A percentile compares a stretch with the other conserved stretches of the same genome.
phyloP scores from a whole-genome alignment of 371 early-diverging fungal genomes.

The Syncephalastrum racemosum region DNA sequence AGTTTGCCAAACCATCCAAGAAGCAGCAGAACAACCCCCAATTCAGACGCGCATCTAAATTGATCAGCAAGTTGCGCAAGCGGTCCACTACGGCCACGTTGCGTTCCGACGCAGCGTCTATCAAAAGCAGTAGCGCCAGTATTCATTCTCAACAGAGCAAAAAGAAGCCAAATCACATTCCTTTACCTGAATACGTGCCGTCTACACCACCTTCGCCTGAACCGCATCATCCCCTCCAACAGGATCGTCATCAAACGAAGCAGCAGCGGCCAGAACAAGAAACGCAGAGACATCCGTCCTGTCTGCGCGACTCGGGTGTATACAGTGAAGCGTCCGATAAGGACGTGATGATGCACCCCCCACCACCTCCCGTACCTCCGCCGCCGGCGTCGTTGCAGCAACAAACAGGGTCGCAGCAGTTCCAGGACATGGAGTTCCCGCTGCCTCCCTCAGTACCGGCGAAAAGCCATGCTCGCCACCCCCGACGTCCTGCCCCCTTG shows the following conservation, averaged over 20 bases:
- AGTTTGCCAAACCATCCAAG: conserved; percentile 18
- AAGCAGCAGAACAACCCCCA: conserved; percentile 16
- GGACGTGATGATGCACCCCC: conserved; percentile 10
- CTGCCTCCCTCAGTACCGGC: conserved; percentile 26
- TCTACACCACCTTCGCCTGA: conserved; percentile 2
- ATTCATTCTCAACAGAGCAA: neutral
- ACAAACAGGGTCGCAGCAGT: conserved; percentile 1
- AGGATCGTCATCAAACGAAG: no score
- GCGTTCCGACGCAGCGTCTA: conserved; percentile 1
- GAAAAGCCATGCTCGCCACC: conserved; percentile 16
- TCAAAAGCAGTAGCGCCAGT: neutral
- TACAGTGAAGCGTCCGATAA: conserved; percentile 41
- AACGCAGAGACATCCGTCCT: conserved; percentile 4
- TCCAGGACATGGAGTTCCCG: conserved; percentile 26
- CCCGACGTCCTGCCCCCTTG: conserved; percentile 35
- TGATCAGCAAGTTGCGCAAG: conserved; percentile 31
- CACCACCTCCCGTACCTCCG: conserved; percentile 14
- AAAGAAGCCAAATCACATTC: conserved; percentile 16
- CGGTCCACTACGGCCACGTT: conserved; percentile 11
- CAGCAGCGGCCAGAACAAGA: neutral
- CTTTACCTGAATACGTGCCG: conserved; percentile 19
- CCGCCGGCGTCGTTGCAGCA: conserved; percentile 11
- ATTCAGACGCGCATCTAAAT: conserved; percentile 29
- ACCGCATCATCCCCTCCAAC: conserved; percentile 3
- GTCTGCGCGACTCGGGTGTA: conserved; percentile 36